Evolutionary conservation across 192 early-diverging fungal genomes (phyloP).

Genomic region (Backusella circina): DNA sequence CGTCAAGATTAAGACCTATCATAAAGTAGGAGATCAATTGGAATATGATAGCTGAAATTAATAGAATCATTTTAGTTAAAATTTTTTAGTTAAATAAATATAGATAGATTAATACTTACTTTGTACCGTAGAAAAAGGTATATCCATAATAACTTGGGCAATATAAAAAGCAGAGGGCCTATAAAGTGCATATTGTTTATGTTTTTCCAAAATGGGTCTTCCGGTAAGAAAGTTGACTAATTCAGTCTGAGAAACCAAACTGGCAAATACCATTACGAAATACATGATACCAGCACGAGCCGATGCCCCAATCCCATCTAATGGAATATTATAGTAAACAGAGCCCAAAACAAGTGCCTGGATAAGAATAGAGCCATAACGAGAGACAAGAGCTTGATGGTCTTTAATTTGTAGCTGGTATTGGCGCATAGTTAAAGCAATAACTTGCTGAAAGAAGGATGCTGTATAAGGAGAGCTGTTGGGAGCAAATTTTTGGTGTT

Average conservation of each 20-base stretch:
- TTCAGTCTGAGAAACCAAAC: conserved; percentile 62
- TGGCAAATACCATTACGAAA: conserved; percentile 49
- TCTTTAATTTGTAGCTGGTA: conserved; percentile 57
- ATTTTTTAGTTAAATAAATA: not conserved
- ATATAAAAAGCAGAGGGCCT: conserved; percentile 56
- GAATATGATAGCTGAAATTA: conserved; percentile 52
- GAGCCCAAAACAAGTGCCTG: conserved; percentile 71
- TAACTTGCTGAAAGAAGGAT: conserved; percentile 62
- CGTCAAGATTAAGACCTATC: conserved; percentile 49
- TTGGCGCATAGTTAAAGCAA: conserved; percentile 60
- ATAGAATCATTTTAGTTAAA: not conserved
- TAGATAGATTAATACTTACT: not conserved
- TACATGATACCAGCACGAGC: conserved; percentile 78
- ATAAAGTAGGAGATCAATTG: conserved; percentile 58
- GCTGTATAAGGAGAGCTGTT: conserved; percentile 59
- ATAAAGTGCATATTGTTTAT: conserved; percentile 70
- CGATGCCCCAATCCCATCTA: conserved; percentile 59
- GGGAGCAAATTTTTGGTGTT: conserved; percentile 48
- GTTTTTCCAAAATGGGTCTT: conserved; percentile 73
- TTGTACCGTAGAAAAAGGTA: conserved; percentile 46
- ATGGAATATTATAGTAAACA: conserved; percentile 61
- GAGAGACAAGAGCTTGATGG: conserved; percentile 46
- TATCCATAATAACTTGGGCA: conserved; percentile 49
- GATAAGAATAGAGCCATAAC: conserved; percentile 43
- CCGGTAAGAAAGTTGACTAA: conserved; percentile 68